Base-by-base conservation (phyloP, 345 rosid genomes). In the Populus pruinosa region DNA sequence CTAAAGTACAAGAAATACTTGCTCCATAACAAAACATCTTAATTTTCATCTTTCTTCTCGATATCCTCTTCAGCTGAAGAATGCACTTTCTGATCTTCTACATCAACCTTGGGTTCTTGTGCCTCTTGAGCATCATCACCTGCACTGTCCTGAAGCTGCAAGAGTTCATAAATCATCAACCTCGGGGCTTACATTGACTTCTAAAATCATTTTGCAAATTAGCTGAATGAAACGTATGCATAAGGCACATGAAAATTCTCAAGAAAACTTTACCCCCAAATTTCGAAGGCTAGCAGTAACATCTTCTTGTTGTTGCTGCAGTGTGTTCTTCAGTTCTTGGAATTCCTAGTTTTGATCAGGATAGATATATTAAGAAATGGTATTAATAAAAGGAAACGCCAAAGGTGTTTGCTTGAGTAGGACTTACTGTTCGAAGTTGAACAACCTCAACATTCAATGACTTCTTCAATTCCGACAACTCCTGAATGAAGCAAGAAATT, bases 231-330 rank as follows among this genome's bases (percentile, higher is more conserved):
- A 79, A 29, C 20, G 69, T 13, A 12, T 18, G 21, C 27, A 18
- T 5, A 35, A 27, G 38, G 21, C 27, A 50, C 39, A 13, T 23
- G 63, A 62, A 25, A 70, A 79, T 66, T 77, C 9, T 36, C 2
- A 73, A 70, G 50, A 33, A 75, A 29, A n/a, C 73, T 78, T 61
- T 69, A 93, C 97, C 82, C 95, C 97, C 41, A 93, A 82, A 82
- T 83, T 89, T 79, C 85, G 86, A 56, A 93, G 77, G 86, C 90
- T 93, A 36, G 89, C 79, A 1, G 93, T 63, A 67, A 90, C 92
- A 84, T 93, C 96, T 64, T 91, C 96, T 81, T 91, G 97, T 47
- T 91, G 97, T 80, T 93, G 97, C 80, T 90, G 91, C 25, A 93
- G 88, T 61, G 92, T 91, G 65, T 72, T 88, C 78, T 89, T 90